Conservation (phyloP, 768 basidiomycete genomes). For the Tylopilus cervinicoccineus region DNA sequence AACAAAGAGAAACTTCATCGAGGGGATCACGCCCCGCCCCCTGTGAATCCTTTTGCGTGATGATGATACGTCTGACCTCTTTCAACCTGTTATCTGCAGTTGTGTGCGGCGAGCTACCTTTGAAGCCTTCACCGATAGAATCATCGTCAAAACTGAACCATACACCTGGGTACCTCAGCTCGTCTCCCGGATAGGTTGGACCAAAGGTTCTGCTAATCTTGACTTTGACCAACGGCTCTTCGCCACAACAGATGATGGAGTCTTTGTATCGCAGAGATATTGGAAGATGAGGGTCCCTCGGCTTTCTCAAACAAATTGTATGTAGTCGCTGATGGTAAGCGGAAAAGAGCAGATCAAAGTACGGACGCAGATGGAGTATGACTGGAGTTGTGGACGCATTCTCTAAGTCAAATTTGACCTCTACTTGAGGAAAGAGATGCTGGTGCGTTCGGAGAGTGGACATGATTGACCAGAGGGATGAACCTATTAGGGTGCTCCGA, state of each 20-base stretch:
- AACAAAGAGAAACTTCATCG: slow-evolving; percentile 64
- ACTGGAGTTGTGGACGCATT: slow-evolving; percentile 66
- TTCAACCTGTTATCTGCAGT: slow-evolving; percentile 56
- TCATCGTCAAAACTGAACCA: slow-evolving; percentile 86
- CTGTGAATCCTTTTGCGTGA: slow-evolving; percentile 64
- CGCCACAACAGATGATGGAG: slow-evolving; percentile 53
- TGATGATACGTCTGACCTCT: slow-evolving; percentile 72
- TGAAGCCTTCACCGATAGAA: slow-evolving; percentile 49
- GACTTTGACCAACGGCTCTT: slow-evolving; percentile 58
- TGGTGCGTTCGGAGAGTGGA: slow-evolving; percentile 62
- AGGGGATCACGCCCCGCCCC: slow-evolving; percentile 60
- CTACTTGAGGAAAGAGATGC: slow-evolving; percentile 74
- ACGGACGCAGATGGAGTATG: slow-evolving; percentile 73
- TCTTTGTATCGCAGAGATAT: slow-evolving; percentile 68
- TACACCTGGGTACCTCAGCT: slow-evolving; percentile 76
- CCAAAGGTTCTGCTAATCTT: slow-evolving; percentile 73
- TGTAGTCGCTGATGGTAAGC: slow-evolving; percentile 74
- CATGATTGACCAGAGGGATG: slow-evolving; percentile 75
- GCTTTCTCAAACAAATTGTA: slow-evolving; percentile 67
- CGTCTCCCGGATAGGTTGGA: slow-evolving; percentile 77
- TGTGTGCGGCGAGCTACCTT: slow-evolving; percentile 37
- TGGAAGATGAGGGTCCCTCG: slow-evolving; percentile 64
- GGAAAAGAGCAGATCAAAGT: slow-evolving; percentile 84
- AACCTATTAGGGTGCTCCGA: slow-evolving; percentile 42
- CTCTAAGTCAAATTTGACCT: slow-evolving; percentile 79